phyloP scores from a whole-genome alignment of 805 yeast genomes.

The Peterozyma toletana region DNA sequence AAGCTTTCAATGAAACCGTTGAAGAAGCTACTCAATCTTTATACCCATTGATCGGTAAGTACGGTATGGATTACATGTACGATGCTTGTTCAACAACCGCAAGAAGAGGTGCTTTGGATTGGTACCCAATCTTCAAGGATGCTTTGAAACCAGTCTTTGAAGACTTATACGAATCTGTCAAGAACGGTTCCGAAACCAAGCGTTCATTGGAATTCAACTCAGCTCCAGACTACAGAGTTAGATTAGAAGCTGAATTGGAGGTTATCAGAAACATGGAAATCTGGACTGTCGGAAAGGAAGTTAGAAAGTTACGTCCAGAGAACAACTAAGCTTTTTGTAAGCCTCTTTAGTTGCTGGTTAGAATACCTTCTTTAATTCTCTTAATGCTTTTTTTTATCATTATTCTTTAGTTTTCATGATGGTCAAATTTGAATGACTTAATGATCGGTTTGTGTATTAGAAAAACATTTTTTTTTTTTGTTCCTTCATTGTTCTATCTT shows the following conservation, averaged over 20 bases:
- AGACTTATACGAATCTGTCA: constrained; percentile 91
- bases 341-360: constrained; percentile 1
- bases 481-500: background rate
- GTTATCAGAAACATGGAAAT: constrained; percentile 96
- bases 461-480: background rate
- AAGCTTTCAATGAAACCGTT: constrained; percentile 99
- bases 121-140: constrained; percentile 99
- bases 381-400: constrained; percentile 9
- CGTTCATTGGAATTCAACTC: constrained; percentile 99
- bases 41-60: constrained; percentile 97
- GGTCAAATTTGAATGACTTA: constrained; percentile 32
- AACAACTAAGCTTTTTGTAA: constrained; percentile 56
- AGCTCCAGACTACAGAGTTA: constrained; percentile 95
- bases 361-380: constrained; percentile 1
- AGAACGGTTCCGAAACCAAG: constrained; percentile 95
- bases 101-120: constrained; percentile 99
- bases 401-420: constrained; percentile 13
- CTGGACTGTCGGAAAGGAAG: constrained; percentile 99
- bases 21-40: constrained; percentile 99
- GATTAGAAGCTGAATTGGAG: constrained; percentile 88
- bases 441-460: constrained; percentile 12
- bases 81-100: constrained; percentile 99
- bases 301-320: constrained; percentile 99
- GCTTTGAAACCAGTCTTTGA: constrained; percentile 98
- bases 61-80: constrained; percentile 99